Conservation (phyloP, 2,329 filamentous ascomycete species). For the Botrytis aclada region DNA sequence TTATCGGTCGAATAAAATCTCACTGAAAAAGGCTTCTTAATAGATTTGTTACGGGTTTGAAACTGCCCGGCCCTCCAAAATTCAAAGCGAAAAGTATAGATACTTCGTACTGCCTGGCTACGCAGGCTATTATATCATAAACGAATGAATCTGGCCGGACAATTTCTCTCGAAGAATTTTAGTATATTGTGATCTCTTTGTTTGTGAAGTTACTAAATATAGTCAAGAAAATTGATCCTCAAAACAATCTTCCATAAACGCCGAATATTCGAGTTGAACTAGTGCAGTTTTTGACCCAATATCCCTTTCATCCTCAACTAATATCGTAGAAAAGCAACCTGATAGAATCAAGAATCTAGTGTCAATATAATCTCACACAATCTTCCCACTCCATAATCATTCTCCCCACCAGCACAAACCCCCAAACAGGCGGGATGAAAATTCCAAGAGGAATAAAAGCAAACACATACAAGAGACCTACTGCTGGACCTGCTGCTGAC, state of each 20-base stretch:
- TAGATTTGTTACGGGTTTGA: neutral
- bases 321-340: neutral
- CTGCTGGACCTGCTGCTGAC: too few relatives aligned
- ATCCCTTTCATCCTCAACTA: neutral
- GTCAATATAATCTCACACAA: neutral
- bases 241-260: neutral
- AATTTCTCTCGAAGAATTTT: neutral
- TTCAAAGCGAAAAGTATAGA: neutral
- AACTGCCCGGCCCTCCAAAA: neutral
- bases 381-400: neutral
- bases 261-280: neutral
- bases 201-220: neutral
- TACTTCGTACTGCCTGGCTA: neutral
- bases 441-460: neutral
- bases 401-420: slow-evolving; percentile 1
- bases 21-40: neutral
- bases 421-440: neutral
- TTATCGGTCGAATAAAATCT: neutral
- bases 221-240: neutral
- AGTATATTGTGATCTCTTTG: neutral
- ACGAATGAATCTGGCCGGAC: neutral
- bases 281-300: neutral
- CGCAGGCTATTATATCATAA: neutral
- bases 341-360: neutral
- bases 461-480: neutral